Evolutionary conservation across 2,329 filamentous ascomycete species (phyloP), one percentile per base, ranked within the genome.

Genomic region (Fusarium xylarioides): DNA sequence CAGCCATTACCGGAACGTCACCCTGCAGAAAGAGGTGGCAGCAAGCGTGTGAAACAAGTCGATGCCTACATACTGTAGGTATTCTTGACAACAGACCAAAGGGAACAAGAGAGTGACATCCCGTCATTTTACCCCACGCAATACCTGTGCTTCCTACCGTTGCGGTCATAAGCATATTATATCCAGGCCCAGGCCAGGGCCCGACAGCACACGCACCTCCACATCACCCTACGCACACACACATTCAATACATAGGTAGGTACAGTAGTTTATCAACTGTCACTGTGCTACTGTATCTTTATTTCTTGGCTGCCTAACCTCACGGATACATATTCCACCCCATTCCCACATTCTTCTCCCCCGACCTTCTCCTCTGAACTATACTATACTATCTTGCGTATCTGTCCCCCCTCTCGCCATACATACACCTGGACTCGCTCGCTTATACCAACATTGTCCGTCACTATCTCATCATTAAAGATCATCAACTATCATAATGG

Each of bases 401-500:
- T 43, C 42, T 34, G 16, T 55, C 37, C 23, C 37, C 18, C 28
- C 37, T 49, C 23, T 49, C 50, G 21, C 32, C 23, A 35, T 18
- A 26, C 26, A 26, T 26, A 42, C 23, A n/a, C n/a, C 12, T 26
- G 26, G 35, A 52, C 42, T 52, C 58, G 34, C 38, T 61, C 53
- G 61, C 60, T 59, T 60, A 32, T 42, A 57, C 21, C 56, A 50
- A 32, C 28, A 42, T 60, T 23, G 54, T 60, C 47, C 57, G 67
- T 60, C 65, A 61, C 40, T 42, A 74, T 49, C 68, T 66, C 63
- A 56, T 42, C 23, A 37, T 19, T 34, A 66, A n/a, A n/a, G 19
- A 53, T 21, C 46, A 60, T 42, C 55, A 44, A 38, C 50, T 28
- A 44, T 43, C 44, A 74, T 44, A 59, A 74, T 83, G 80, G 78